These are phyloP conservation scores for Diospyros lotus DNA, from an alignment of 148 eudicot species.

Conservation along the genomic window DNA sequence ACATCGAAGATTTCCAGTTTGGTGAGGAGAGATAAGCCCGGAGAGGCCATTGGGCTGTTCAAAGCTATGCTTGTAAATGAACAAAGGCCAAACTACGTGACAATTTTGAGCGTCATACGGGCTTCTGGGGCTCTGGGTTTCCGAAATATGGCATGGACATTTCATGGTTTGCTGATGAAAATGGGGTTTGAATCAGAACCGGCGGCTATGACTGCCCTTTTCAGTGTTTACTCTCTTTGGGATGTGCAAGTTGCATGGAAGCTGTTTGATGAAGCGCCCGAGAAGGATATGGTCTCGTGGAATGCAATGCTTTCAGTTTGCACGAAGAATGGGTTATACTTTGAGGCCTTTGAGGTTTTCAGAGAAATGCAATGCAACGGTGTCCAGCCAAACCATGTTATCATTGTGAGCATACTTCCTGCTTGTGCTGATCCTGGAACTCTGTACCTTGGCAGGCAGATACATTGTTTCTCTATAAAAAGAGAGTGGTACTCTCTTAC, in stretches of 20 bases:
- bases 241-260: slow-evolving; percentile 29
- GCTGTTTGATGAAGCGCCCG: slow-evolving; percentile 30
- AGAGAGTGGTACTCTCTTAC: slow-evolving; percentile 21
- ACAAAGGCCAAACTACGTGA: slow-evolving; percentile 46
- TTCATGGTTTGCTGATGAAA: slow-evolving; percentile 49
- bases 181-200: slow-evolving; percentile 46
- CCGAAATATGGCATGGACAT: slow-evolving; percentile 16
- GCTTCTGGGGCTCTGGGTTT: slow-evolving; percentile 22
- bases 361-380: slow-evolving; percentile 43
- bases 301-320: slow-evolving; percentile 60
- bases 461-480: slow-evolving; percentile 48
- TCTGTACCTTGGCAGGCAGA: slow-evolving; percentile 40
- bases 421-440: slow-evolving; percentile 51
- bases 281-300: slow-evolving; percentile 57
- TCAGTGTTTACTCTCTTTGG: slow-evolving; percentile 40
- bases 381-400: slow-evolving; percentile 41
- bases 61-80: slow-evolving; percentile 35
- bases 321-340: slow-evolving; percentile 32
- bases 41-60: slow-evolving; percentile 46
- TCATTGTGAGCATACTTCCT: slow-evolving; percentile 47
- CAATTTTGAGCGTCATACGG: slow-evolving; percentile 39
- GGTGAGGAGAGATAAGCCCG: slow-evolving; percentile 35
- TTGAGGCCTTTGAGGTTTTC: slow-evolving; percentile 39
- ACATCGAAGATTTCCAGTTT: slow-evolving; percentile 43
- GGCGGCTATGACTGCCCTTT: slow-evolving; percentile 40